Evolutionary conservation across 108 stramenopile species (phyloP).

Genomic region (Fragilaria crotonensis): DNA sequence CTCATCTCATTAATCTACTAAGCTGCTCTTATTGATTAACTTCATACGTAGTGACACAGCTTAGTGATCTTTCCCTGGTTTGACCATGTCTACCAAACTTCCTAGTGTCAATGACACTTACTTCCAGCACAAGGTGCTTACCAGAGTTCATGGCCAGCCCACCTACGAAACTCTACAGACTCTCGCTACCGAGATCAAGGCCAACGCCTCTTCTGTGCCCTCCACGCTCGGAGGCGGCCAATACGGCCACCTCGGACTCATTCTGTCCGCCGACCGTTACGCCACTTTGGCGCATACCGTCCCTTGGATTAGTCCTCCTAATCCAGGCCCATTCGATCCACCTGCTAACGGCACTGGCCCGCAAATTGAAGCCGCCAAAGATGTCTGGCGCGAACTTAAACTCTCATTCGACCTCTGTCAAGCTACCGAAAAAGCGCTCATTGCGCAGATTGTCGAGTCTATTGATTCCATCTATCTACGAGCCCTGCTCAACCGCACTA

Average conservation of each 20-base stretch:
- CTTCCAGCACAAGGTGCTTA: no score
- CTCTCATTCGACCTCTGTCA: background rate
- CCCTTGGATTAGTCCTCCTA: no score
- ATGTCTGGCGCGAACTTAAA: background rate
- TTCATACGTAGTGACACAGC: no score
- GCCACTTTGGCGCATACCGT: background rate
- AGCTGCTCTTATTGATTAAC: no score
- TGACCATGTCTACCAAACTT: no score
- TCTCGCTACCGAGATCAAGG: conserved; percentile 1
- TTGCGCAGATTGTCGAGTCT: conserved; percentile 4
- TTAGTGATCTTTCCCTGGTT: no score
- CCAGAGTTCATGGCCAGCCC: no score
- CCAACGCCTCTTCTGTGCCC: conserved; percentile 19
- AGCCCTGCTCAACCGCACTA: conserved; percentile 1
- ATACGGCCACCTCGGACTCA: conserved; percentile 9
- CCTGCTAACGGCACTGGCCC: background rate
- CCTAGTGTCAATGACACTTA: no score
- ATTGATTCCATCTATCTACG: conserved; percentile 5
- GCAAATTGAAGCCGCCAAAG: background rate
- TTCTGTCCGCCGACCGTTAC: conserved; percentile 7
- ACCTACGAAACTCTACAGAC: no score
- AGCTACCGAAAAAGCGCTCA: conserved; percentile 2
- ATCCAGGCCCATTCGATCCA: background rate
- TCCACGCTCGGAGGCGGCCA: no score
- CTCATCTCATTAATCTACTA: no score